phyloP scores from a whole-genome alignment of 495 filamentous ascomycete species.

The Xylona heveae region DNA sequence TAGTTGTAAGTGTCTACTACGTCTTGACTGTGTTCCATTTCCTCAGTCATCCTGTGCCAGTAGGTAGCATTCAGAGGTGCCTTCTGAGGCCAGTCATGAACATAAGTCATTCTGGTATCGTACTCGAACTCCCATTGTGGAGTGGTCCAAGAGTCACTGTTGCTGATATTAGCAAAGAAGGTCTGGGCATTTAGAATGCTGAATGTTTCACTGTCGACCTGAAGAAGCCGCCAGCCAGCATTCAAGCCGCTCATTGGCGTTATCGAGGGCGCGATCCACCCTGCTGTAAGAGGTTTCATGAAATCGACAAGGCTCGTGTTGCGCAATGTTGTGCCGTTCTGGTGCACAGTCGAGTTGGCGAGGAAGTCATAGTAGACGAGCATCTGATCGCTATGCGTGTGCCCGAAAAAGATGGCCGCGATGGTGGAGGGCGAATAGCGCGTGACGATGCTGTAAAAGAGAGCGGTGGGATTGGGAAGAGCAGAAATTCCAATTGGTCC shows the following conservation, averaged over 20 bases:
- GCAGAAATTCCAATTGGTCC: conserved; percentile 16
- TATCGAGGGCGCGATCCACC: conserved; percentile 16
- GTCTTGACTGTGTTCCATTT: no score
- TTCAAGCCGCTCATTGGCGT: conserved; percentile 17
- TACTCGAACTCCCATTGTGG: conserved; percentile 9
- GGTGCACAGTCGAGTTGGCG: conserved; percentile 6
- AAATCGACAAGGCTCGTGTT: conserved; percentile 10
- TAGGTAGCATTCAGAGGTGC: conserved; percentile 34
- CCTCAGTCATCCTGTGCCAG: conserved; percentile 35
- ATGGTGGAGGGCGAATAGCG: conserved; percentile 17
- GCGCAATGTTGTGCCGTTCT: conserved; percentile 14
- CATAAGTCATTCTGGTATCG: conserved; percentile 7
- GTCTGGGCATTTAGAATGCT: conserved; percentile 17
- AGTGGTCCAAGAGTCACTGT: conserved; percentile 7
- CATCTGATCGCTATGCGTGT: conserved; percentile 16
- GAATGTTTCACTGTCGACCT: conserved; percentile 14
- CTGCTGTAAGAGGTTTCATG: conserved; percentile 10
- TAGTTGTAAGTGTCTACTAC: no score
- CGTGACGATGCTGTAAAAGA: conserved; percentile 18
- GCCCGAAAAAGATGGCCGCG: conserved; percentile 17
- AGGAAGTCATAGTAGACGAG: conserved; percentile 15
- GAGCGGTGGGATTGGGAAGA: conserved; percentile 14
- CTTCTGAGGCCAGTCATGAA: conserved; percentile 22
- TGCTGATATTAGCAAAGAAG: conserved; percentile 14
- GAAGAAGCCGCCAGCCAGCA: conserved; percentile 15